Evolutionary conservation across 129 eudicot species (phyloP).

Genomic region (sunflower (Helianthus annuus)): DNA sequence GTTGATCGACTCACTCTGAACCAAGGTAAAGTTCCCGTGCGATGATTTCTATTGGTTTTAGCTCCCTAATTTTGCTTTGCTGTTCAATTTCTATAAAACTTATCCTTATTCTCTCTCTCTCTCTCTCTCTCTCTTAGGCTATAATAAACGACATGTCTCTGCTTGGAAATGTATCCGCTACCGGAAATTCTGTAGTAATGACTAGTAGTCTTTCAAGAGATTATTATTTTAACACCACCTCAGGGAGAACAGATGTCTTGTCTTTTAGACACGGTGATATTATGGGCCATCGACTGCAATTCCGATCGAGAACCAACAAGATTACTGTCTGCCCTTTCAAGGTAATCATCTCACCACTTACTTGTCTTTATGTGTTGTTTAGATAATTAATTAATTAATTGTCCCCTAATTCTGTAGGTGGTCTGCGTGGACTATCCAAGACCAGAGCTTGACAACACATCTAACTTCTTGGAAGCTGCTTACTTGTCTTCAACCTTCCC

Average conservation of each 20-base stretch:
- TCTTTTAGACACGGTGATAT: conserved; percentile 44
- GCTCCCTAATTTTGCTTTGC: too few species aligned
- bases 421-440: conserved; percentile 93
- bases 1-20: too few species aligned
- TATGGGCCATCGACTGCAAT: conserved; percentile 24
- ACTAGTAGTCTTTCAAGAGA: conserved; percentile 33
- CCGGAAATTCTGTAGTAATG: conserved; percentile 29
- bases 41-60: not conserved
- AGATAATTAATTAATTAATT: too few species aligned
- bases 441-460: conserved; percentile 89
- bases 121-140: too few species aligned
- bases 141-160: conserved; percentile 43
- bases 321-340: too few species aligned
- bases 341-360: too few species aligned
- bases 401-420: conserved; percentile 39
- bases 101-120: too few species aligned
- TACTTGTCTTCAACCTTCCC: conserved; percentile 75
- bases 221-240: not conserved
- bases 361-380: too few species aligned
- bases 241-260: conserved; percentile 24
- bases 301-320: conserved; percentile 31
- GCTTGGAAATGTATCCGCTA: conserved; percentile 35
- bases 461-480: conserved; percentile 90
- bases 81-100: too few species aligned
- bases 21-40: not conserved